Conservation (phyloP, 331 rosid genomes). For the Pyracantha coccinea region DNA sequence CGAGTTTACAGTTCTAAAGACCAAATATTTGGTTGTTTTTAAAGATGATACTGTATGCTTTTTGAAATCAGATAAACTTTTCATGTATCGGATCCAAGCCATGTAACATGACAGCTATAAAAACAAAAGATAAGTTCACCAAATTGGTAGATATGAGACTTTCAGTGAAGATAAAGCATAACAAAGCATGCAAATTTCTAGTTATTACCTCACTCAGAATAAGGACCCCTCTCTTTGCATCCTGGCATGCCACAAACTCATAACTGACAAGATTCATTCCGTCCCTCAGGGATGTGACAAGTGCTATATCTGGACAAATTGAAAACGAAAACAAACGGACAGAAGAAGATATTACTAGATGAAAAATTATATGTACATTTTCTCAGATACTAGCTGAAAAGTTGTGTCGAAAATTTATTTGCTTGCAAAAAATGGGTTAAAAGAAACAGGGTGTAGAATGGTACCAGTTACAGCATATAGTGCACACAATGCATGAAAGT, state of each 20-base stretch:
- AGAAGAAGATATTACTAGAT: conserved; percentile 10
- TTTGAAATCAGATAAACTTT: neutral
- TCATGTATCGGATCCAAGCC: neutral
- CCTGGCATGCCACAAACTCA: conserved; percentile 96
- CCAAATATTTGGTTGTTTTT: neutral
- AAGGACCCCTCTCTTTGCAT: conserved; percentile 81
- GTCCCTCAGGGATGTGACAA: conserved; percentile 88
- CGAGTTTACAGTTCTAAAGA: neutral
- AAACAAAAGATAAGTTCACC: neutral
- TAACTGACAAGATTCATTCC: conserved; percentile 99
- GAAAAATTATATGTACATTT: neutral
- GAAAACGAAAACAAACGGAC: neutral
- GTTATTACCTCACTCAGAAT: conserved; percentile 85
- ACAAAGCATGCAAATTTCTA: conserved; percentile 4
- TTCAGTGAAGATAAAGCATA: conserved; percentile 7
- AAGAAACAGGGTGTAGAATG: neutral
- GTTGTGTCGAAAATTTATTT: neutral
- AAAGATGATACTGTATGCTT: neutral
- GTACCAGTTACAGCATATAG: conserved; percentile 87
- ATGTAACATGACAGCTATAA: neutral
- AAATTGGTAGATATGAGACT: neutral
- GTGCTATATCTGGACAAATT: conserved; percentile 62
- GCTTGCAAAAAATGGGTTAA: neutral
- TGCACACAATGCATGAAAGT: conserved; percentile 75
- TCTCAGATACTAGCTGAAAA: neutral